Base-by-base conservation (phyloP, 495 filamentous ascomycete species). In the Annulohypoxylon stygium region DNA sequence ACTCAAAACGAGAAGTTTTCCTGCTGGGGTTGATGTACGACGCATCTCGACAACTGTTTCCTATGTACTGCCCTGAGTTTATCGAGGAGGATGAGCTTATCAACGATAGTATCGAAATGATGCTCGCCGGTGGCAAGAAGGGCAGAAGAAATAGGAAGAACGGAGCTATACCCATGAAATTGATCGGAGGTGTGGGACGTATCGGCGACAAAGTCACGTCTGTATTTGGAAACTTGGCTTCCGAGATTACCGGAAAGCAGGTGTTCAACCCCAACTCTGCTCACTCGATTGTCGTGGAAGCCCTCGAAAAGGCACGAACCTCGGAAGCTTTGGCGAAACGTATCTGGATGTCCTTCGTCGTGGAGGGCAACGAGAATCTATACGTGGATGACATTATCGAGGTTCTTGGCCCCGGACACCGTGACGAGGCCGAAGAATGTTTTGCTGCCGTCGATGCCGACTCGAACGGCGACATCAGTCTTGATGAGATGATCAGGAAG, bases 341-440 rank as follows among this genome's bases (percentile, higher is more conserved):
- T 78, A 89, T 99, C 67, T 99, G 96, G 96, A 97, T 97, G 93
- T 97, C 94, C 2, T 98, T 98, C 78, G 96, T 98, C 10, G 89
- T 94, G 14, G 95, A 98, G 79, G 95, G 93, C 51, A 89, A 90
- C 47, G 92, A 97, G 45, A 83, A 92, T 6, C 84, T 99, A 30
- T 94, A 86, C 69, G 78, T 86, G 30, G 93, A 97, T 7, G 96
- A 99, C 76, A 85, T 99, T 54, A 65, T 89, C 10, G 96, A 98
- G 77, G 95, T 98, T 8, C 89, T 99, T 62, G 96, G 96, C 2
- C 81, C 85, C 0, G 87, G 89, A 5, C 88, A 91, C 61, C 85
- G 88, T 48, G 82, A 84, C 0, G 92, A 96, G 60, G 96, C 96
- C 10, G 89, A 93, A 39, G 94, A 97, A 79, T 92, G 90, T 73